phyloP scores from a whole-genome alignment of 2,329 filamentous ascomycete species.

The Pyricularia pennisetigena region DNA sequence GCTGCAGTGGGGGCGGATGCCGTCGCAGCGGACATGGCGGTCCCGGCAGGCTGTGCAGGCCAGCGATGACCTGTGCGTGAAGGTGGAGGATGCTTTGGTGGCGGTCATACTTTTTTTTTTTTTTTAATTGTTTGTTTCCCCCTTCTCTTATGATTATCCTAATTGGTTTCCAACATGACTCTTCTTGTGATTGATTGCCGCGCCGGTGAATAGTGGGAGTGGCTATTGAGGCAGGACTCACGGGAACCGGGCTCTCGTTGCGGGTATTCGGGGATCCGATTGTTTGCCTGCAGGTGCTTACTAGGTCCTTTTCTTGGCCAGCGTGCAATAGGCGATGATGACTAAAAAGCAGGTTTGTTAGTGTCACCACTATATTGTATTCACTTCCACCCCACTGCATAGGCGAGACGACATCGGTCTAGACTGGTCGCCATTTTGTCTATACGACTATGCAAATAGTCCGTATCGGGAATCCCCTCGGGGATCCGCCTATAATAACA shows the following conservation, averaged over 20 bases:
- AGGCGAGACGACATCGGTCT: no score
- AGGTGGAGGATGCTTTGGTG: background rate
- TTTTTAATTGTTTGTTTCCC: no score
- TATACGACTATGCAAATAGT: background rate
- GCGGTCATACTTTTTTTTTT: background rate
- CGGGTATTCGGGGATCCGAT: slow-evolving; percentile 2
- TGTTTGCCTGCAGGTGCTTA: background rate
- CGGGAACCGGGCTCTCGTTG: background rate
- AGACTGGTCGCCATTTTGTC: no score
- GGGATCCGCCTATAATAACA: background rate
- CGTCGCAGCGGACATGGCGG: slow-evolving; percentile 43
- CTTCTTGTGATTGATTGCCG: background rate
- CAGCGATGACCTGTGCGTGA: slow-evolving; percentile 15
- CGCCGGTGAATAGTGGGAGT: background rate
- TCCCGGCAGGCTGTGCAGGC: slow-evolving; percentile 42
- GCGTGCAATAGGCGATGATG: background rate
- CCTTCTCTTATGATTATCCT: background rate
- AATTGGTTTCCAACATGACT: background rate
- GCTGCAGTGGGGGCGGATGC: slow-evolving; percentile 32
- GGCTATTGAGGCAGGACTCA: background rate
- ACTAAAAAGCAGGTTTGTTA: background rate
- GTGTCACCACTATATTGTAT: background rate
- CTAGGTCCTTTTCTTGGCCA: background rate
- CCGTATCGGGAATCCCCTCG: background rate
- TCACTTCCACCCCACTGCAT: background rate